Evolutionary conservation across 2,329 filamentous ascomycete species (phyloP).

Genomic region (Helotiales sp.): DNA sequence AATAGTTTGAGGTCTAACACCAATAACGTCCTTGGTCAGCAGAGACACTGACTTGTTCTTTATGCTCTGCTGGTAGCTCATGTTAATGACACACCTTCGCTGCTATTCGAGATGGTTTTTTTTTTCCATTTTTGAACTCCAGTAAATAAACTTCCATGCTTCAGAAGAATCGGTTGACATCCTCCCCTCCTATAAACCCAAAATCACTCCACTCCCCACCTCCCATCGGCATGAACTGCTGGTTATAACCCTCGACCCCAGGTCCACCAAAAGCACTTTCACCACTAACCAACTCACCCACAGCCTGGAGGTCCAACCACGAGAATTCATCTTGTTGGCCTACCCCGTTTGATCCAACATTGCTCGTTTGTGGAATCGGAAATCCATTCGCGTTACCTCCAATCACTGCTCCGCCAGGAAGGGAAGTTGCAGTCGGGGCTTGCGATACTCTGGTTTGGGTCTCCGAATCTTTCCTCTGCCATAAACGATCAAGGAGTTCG

Average conservation of each 20-base stretch:
- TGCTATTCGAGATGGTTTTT: too few relatives aligned
- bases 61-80: too few relatives aligned
- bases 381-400: conserved; percentile 1
- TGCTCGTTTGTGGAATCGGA: not conserved
- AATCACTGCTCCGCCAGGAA: not conserved
- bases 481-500: conserved; percentile 57
- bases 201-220: conserved; percentile 16
- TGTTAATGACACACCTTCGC: too few relatives aligned
- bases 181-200: conserved; percentile 10
- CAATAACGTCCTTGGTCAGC: too few relatives aligned
- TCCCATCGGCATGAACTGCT: conserved; percentile 12
- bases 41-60: too few relatives aligned
- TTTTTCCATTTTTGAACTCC: too few relatives aligned
- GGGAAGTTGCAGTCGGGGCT: not conserved
- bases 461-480: conserved; percentile 38
- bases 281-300: conserved; percentile 55
- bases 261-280: conserved; percentile 33
- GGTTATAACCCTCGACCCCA: conserved; percentile 16
- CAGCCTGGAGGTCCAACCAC: conserved; percentile 60
- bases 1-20: too few relatives aligned
- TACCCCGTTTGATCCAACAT: conserved; percentile 36
- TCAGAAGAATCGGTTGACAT: conserved; percentile 13
- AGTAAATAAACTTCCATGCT: not conserved
- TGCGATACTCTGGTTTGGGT: conserved; percentile 28
- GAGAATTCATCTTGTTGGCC: conserved; percentile 53